phyloP scores from a whole-genome alignment of 2,329 filamentous ascomycete genomes.

The Claviceps monticola region DNA sequence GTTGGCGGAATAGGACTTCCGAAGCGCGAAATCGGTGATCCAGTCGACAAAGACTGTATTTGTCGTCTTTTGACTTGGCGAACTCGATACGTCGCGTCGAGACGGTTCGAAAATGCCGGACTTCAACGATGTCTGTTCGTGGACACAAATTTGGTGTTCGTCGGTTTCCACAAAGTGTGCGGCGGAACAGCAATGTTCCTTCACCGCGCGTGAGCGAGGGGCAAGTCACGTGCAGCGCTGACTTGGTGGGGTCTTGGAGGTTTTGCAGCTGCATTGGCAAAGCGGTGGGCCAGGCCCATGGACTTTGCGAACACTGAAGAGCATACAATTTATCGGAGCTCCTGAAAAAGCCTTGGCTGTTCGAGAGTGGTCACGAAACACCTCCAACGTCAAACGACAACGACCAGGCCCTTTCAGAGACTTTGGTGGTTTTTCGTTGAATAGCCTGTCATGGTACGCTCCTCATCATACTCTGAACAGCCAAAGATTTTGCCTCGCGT shows the following conservation, averaged over 20 bases:
- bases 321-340: conserved; percentile 8
- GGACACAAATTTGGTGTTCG: conserved; percentile 26
- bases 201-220: conserved; percentile 19
- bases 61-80: not conserved
- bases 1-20: not conserved
- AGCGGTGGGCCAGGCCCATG: not conserved
- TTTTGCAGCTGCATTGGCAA: conserved; percentile 1
- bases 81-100: conserved; percentile 1
- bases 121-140: conserved; percentile 2
- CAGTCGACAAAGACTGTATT: not conserved
- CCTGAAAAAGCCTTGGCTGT: conserved; percentile 12
- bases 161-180: conserved; percentile 25
- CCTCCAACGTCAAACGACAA: conserved; percentile 4
- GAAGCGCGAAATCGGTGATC: not conserved
- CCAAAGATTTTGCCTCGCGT: not conserved
- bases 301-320: conserved; percentile 4
- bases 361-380: conserved; percentile 7
- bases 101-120: not conserved
- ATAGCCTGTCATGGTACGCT: conserved; percentile 2
- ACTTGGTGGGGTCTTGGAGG: conserved; percentile 5
- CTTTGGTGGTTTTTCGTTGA: not conserved
- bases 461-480: not conserved
- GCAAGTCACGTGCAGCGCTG: conserved; percentile 25
- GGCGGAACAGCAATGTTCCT: conserved; percentile 27
- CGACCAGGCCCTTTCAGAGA: conserved; percentile 1